Conservation (phyloP, 2,329 filamentous ascomycete species). For the Kalmusia sp. region DNA sequence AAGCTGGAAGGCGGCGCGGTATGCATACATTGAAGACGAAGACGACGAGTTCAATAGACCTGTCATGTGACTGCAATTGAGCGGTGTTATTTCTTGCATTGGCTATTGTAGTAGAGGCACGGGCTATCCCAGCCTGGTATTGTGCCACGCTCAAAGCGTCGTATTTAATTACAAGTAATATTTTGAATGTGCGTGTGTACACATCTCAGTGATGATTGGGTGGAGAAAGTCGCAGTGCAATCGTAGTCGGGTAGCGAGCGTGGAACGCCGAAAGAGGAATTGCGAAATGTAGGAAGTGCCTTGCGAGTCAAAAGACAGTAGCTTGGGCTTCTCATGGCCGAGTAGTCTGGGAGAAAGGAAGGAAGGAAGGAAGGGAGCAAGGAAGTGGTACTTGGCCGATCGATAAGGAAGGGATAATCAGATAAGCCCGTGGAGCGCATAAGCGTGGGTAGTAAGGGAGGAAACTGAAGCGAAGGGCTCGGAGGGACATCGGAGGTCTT, state of each 20-base stretch:
- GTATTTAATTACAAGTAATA: not conserved
- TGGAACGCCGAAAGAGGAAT: not conserved
- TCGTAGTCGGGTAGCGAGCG: not conserved
- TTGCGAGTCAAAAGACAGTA: not conserved
- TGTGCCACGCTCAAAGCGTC: not conserved
- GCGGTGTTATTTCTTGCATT: not conserved
- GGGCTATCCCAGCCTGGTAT: not conserved
- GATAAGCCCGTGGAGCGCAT: too few species aligned
- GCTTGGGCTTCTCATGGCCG: not conserved
- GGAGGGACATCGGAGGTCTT: not conserved
- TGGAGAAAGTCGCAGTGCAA: not conserved
- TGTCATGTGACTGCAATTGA: slow-evolving; percentile 29
- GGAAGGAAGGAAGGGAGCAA: not conserved
- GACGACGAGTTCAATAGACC: slow-evolving; percentile 42
- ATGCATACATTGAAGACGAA: slow-evolving; percentile 37
- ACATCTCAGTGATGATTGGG: not conserved
- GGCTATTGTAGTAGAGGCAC: not conserved
- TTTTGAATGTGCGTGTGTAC: not conserved
- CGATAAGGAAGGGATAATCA: too few species aligned
- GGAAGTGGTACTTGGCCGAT: not conserved
- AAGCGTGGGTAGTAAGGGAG: not conserved
- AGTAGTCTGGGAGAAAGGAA: not conserved
- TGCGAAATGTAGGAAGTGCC: not conserved
- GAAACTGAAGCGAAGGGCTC: not conserved
- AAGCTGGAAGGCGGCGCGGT: slow-evolving; percentile 28